Conservation (phyloP, 331 rosid species). For the Ulmus americana region DNA sequence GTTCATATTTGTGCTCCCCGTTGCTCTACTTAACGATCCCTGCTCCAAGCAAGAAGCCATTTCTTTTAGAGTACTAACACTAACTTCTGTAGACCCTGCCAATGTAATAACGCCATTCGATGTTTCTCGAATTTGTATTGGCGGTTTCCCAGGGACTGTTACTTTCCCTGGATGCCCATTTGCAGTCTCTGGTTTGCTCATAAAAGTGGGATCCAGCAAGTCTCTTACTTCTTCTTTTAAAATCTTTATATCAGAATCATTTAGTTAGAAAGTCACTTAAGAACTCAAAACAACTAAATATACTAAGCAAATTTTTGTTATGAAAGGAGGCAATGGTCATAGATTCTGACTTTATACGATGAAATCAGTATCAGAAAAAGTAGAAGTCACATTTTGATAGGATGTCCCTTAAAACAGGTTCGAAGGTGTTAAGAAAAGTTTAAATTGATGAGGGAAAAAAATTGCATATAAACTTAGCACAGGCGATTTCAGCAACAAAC, state of each 20-base stretch:
- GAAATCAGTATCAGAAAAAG: neutral
- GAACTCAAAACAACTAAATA: slow-evolving; percentile 13
- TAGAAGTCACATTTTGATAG: neutral
- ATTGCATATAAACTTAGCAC: too few relatives aligned
- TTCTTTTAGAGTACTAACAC: slow-evolving; percentile 75
- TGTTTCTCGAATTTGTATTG: slow-evolving; percentile 97
- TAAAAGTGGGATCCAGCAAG: slow-evolving; percentile 71
- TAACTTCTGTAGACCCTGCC: slow-evolving; percentile 92
- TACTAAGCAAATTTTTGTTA: slow-evolving; percentile 7
- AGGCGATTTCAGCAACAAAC: neutral
- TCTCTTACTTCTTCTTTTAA: slow-evolving; percentile 96
- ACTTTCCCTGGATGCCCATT: slow-evolving; percentile 78
- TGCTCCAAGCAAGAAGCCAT: slow-evolving; percentile 98
- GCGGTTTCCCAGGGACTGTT: slow-evolving; percentile 69
- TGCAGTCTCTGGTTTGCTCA: slow-evolving; percentile 71
- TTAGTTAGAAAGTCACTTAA: slow-evolving; percentile 31
- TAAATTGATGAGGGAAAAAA: too few relatives aligned
- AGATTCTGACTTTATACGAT: neutral
- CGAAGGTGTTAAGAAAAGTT: too few relatives aligned
- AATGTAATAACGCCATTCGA: slow-evolving; percentile 95
- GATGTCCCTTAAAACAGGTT: too few relatives aligned
- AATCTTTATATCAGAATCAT: slow-evolving; percentile 53
- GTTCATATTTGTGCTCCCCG: slow-evolving; percentile 99
- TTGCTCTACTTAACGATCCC: slow-evolving; percentile 90
- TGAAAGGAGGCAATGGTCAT: neutral